Evolutionary conservation across 1,284 basidiomycete species (phyloP).

Genomic region (Trametes pubescens): DNA sequence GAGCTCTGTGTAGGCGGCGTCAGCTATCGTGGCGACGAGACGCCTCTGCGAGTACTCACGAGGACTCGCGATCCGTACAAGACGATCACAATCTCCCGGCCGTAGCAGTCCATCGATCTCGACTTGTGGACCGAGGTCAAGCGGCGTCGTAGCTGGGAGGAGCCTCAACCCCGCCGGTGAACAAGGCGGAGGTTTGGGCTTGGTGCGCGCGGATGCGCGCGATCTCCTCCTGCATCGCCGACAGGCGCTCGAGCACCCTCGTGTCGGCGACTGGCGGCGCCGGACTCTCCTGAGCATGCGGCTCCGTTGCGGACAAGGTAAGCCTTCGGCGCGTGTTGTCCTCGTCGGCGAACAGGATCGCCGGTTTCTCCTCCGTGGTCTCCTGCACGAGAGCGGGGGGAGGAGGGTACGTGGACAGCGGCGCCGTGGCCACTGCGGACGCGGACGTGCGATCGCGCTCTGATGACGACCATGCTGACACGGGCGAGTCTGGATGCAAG

Average conservation of each 20-base stretch:
- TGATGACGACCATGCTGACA: neutral
- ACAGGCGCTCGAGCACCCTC: neutral
- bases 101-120: neutral
- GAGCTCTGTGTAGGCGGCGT: too few relatives aligned
- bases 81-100: neutral
- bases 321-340: neutral
- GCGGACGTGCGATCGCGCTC: neutral
- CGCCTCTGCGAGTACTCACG: neutral
- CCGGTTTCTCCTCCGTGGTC: neutral
- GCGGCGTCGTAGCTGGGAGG: conserved; percentile 1
- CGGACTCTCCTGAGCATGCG: neutral
- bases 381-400: neutral
- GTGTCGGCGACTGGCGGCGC: neutral
- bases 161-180: neutral
- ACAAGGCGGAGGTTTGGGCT: neutral
- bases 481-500: neutral
- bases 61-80: neutral
- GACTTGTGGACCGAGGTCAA: neutral
- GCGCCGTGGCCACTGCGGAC: neutral
- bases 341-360: neutral
- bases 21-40: too few relatives aligned
- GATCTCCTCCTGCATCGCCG: neutral
- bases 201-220: neutral
- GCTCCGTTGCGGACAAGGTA: neutral
- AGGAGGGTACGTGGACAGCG: neutral